phyloP scores from a whole-genome alignment of 1,139 yeast genomes.

The Candida sanyaensis region DNA sequence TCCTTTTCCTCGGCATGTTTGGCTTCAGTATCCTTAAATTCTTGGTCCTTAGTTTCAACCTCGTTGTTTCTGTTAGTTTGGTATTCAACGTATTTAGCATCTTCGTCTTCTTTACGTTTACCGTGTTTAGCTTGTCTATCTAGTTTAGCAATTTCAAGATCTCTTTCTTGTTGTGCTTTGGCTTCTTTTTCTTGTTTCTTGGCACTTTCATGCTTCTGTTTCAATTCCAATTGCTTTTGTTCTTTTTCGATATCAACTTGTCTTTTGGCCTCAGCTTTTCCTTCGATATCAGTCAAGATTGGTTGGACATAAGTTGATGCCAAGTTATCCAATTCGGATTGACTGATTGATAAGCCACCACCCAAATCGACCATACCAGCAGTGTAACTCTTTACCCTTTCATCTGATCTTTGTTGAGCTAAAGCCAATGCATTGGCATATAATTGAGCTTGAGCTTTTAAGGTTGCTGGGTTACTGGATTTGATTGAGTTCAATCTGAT shows the following conservation, averaged over 20 bases:
- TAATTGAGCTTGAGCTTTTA: slow-evolving; percentile 44
- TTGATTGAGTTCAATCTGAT: slow-evolving; percentile 46
- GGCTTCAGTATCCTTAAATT: slow-evolving; percentile 34
- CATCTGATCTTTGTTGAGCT: slow-evolving; percentile 68
- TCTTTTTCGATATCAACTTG: slow-evolving; percentile 50
- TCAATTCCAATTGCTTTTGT: slow-evolving; percentile 35
- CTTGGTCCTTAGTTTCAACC: slow-evolving; percentile 37
- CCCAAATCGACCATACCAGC: slow-evolving; percentile 76
- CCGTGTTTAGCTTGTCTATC: slow-evolving; percentile 39
- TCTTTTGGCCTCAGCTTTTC: slow-evolving; percentile 74
- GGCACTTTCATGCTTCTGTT: slow-evolving; percentile 42
- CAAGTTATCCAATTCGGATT: slow-evolving; percentile 73
- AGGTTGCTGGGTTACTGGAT: slow-evolving; percentile 33
- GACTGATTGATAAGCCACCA: slow-evolving; percentile 82
- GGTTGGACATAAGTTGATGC: slow-evolving; percentile 86
- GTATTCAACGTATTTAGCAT: slow-evolving; percentile 33
- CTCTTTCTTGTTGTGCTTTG: slow-evolving; percentile 47
- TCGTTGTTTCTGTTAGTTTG: slow-evolving; percentile 39
- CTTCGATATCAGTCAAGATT: slow-evolving; percentile 73
- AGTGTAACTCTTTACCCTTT: slow-evolving; percentile 47
- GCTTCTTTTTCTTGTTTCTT: slow-evolving; percentile 52
- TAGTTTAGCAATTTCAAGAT: slow-evolving; percentile 40
- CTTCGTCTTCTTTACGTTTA: slow-evolving; percentile 42
- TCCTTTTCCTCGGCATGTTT: slow-evolving; percentile 38
- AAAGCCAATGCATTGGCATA: slow-evolving; percentile 54